phyloP scores from a whole-genome alignment of 2,329 filamentous ascomycete species.

The Hypoxylon sp. region DNA sequence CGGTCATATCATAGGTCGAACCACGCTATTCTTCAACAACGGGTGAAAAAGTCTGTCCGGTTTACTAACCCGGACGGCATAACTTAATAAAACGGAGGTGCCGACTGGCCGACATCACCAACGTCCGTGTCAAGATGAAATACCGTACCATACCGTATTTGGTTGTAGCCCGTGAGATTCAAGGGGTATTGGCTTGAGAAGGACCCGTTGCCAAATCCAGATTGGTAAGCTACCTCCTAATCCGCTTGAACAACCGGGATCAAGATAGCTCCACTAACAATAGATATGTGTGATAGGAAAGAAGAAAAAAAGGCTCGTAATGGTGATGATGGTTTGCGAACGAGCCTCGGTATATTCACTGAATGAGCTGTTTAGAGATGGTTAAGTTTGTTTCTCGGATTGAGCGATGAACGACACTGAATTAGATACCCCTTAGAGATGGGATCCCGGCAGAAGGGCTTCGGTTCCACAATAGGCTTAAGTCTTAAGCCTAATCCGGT shows the following conservation, averaged over 20 bases:
- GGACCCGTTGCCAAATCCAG: not conserved
- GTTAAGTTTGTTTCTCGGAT: not conserved
- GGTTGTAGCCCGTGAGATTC: conserved; percentile 4
- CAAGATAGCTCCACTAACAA: not conserved
- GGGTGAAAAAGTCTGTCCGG: conserved; percentile 25
- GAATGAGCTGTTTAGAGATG: not conserved
- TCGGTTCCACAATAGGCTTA: not conserved
- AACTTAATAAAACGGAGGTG: conserved; percentile 16
- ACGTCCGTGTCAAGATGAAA: not conserved
- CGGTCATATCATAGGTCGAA: not conserved
- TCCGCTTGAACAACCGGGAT: not conserved
- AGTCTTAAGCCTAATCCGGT: not conserved
- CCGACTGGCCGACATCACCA: conserved; percentile 8
- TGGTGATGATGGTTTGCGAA: not conserved
- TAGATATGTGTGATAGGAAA: not conserved
- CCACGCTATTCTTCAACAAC: not conserved
- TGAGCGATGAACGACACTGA: not conserved
- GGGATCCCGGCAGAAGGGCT: not conserved
- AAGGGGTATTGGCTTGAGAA: conserved; percentile 2
- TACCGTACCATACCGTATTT: conserved; percentile 6
- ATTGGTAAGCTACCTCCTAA: not conserved
- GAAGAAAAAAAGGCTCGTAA: not conserved
- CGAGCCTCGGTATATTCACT: not conserved
- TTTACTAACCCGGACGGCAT: conserved; percentile 31
- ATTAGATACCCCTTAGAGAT: too few species aligned